phyloP scores from a whole-genome alignment of 805 yeast genomes.

The Candida insectalens region DNA sequence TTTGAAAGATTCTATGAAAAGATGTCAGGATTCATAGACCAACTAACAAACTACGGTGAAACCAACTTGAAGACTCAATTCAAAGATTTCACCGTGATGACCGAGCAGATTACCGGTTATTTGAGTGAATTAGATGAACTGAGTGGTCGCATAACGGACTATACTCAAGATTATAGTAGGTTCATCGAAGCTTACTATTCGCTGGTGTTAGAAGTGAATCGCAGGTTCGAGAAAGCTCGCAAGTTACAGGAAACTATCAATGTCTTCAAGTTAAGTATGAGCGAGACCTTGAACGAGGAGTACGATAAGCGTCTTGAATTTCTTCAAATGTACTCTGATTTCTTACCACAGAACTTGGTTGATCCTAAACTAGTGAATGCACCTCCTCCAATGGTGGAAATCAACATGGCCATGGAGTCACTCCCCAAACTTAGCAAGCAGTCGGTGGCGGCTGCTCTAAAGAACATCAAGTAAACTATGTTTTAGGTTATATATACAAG shows the following conservation, averaged over 20 bases:
- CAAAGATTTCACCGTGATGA: constrained; percentile 9
- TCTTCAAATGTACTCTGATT: constrained; percentile 39
- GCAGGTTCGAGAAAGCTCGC: constrained; percentile 35
- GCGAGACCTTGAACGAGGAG: constrained; percentile 34
- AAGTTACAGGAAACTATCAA: constrained; percentile 30
- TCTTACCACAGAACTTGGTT: constrained; percentile 35
- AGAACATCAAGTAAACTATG: constrained; percentile 3
- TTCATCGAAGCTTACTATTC: constrained; percentile 45
- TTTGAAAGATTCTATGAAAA: constrained; percentile 12
- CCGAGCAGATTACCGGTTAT: constrained; percentile 4
- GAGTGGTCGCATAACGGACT: constrained; percentile 10
- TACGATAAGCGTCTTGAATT: constrained; percentile 32
- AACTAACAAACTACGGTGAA: constrained; percentile 21
- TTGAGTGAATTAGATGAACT: constrained; percentile 7
- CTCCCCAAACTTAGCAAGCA: constrained; percentile 13
- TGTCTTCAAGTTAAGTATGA: constrained; percentile 31
- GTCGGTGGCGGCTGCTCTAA: constrained; percentile 12
- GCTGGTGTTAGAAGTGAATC: constrained; percentile 39
- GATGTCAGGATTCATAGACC: constrained; percentile 11
- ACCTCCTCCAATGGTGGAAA: constrained; percentile 14
- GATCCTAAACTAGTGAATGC: constrained; percentile 14
- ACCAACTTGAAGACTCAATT: constrained; percentile 16
- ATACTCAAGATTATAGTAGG: constrained; percentile 36
- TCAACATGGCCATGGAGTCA: constrained; percentile 13
- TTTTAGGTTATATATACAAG: constrained; percentile 5